Base-by-base conservation (phyloP, 1,284 basidiomycete species). In the Butyriboletus regius region DNA sequence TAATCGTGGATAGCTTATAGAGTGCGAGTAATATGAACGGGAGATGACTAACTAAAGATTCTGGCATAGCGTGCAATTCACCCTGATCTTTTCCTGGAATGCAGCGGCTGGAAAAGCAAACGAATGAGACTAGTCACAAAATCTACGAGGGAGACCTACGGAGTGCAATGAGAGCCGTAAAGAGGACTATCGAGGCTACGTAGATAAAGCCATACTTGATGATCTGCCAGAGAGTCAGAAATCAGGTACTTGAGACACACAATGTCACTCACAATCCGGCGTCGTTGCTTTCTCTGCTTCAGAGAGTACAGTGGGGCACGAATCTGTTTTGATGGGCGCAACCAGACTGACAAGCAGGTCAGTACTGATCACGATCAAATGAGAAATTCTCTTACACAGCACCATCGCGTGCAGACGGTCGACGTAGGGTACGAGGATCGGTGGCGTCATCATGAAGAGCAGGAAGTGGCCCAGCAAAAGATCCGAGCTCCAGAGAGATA, bases 241-340 rank as follows among this genome's bases (percentile, higher is more conserved):
- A 39, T 43, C 17, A 13, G 12, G 29, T 5, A 44, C 15, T 17
- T 15, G 12, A 34, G 38, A 15, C 28, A 53, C 22, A 32, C 29
- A 12, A 5, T 5, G 12, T 7, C 35, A 72, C 81, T 67, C 59
- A 93, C 89, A 61, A 93, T 93, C 77, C 85, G 85, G 52, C 89
- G 80, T 54, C 92, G 82, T 67, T 90, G 87, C 63, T 82, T 81
- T 70, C 85, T 87, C 70, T 92, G 88, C 69, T 90, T 90, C 64
- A 88, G 78, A 46, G 88, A 88, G 71, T 91, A 98, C 62, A 98
- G 77, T 5, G 95, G 95, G 3, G 92, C 86, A 54, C 91, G 88
- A 62, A 96, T 95, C 71, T 95, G 90, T 64, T 90, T 89, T 49
- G 88, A 88, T 24, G 87, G 86, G 28, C 85, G 82, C 48, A 90